These are phyloP conservation scores for Rostrohypoxylon terebratum DNA, from an alignment of 495 filamentous ascomycete genomes.

Conservation along the genomic window DNA sequence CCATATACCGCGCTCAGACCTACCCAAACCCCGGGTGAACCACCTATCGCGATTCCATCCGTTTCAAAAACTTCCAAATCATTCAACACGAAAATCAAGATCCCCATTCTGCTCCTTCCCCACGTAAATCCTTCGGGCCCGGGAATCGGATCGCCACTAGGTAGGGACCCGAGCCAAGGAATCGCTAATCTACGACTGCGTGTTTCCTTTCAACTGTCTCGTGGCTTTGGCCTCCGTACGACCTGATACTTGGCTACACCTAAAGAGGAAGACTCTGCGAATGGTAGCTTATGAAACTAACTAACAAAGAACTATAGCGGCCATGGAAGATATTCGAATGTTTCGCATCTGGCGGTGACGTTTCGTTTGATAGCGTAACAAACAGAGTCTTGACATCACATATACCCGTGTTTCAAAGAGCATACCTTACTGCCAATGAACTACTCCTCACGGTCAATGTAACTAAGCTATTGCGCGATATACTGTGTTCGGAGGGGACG, in stretches of 20 bases:
- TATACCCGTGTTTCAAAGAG: background rate
- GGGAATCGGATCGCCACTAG: conserved; percentile 14
- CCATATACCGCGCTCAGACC: background rate
- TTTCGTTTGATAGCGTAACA: background rate
- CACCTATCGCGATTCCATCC: background rate
- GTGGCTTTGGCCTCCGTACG: background rate
- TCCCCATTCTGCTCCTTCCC: background rate
- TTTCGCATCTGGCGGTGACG: background rate
- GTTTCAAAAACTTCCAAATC: background rate
- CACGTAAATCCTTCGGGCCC: conserved; percentile 19
- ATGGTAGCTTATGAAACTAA: background rate
- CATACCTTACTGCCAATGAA: background rate
- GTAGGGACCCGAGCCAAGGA: background rate
- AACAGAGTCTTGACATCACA: background rate
- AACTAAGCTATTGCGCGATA: background rate
- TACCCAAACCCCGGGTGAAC: background rate
- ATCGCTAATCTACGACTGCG: conserved; percentile 11
- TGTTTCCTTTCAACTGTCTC: background rate
- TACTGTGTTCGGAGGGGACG: background rate
- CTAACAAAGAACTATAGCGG: no score
- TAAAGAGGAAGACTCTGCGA: background rate
- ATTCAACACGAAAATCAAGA: background rate
- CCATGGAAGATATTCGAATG: background rate
- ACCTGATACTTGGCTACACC: background rate
- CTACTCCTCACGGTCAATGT: background rate